Evolutionary conservation across 2,329 filamentous ascomycete species (phyloP).

Genomic region (Emergomyces orientalis): DNA sequence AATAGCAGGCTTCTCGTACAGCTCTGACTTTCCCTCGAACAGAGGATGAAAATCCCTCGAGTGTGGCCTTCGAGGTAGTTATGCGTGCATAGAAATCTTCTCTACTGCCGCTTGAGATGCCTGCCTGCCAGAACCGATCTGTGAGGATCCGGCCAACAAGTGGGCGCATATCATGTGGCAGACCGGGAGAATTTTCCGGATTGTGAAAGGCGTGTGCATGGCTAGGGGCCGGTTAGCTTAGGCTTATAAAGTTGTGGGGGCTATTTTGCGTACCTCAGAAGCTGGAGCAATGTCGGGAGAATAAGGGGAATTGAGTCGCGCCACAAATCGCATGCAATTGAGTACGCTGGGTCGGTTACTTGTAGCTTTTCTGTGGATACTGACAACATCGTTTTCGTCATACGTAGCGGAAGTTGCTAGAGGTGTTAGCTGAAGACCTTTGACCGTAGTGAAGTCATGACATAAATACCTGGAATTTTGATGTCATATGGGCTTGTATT

Average conservation of each 20-base stretch:
- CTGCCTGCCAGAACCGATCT: constrained; percentile 96
- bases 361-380: constrained; percentile 86
- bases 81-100: constrained; percentile 95
- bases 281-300: constrained; percentile 74
- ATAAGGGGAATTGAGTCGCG: constrained; percentile 70
- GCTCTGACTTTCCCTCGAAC: constrained; percentile 82
- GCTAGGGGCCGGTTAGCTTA: constrained; percentile 34
- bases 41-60: constrained; percentile 89
- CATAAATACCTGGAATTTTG: constrained; percentile 54
- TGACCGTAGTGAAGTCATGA: constrained; percentile 5
- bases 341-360: constrained; percentile 61
- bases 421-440: constrained; percentile 5
- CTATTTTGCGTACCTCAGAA: constrained; percentile 52
- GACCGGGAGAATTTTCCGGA: constrained; percentile 66
- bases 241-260: neutral
- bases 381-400: constrained; percentile 84
- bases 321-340: constrained; percentile 75
- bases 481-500: constrained; percentile 68
- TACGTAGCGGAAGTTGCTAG: constrained; percentile 64
- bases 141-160: constrained; percentile 78
- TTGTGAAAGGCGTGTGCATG: constrained; percentile 90
- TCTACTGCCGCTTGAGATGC: constrained; percentile 89
- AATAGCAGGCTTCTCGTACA: constrained; percentile 87
- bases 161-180: constrained; percentile 64
- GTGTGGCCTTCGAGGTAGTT: constrained; percentile 73